These are phyloP conservation scores for Boletus sp. DNA, from an alignment of 768 basidiomycete genomes.

Conservation along the genomic window DNA sequence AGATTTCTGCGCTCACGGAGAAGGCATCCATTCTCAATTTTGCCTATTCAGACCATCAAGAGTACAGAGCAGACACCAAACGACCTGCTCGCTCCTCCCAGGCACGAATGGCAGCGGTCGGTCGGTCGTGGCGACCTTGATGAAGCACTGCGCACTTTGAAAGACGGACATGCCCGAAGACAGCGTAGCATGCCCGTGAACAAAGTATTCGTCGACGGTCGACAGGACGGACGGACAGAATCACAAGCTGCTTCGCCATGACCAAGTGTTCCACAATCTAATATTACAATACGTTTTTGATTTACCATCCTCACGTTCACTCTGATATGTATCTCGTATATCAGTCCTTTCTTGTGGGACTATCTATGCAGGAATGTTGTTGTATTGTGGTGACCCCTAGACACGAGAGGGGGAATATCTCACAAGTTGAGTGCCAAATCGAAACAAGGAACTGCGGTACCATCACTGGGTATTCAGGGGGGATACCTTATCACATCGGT, in stretches of 20 bases:
- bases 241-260: neutral
- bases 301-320: neutral
- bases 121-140: slow-evolving; percentile 79
- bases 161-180: slow-evolving; percentile 44
- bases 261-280: neutral
- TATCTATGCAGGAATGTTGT: neutral
- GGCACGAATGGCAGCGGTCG: slow-evolving; percentile 46
- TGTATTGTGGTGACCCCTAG: neutral
- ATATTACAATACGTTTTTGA: neutral
- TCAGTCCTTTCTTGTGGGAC: neutral
- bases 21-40: neutral
- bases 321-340: neutral
- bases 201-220: slow-evolving; percentile 30
- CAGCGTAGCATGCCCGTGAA: slow-evolving; percentile 9
- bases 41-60: slow-evolving; percentile 43
- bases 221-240: slow-evolving; percentile 13
- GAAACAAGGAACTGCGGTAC: neutral
- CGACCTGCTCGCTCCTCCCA: slow-evolving; percentile 36
- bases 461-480: slow-evolving; percentile 47
- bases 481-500: slow-evolving; percentile 54
- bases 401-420: neutral
- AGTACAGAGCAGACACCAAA: slow-evolving; percentile 20
- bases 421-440: too few species aligned
- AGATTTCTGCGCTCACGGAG: neutral
- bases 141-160: slow-evolving; percentile 78